Conservation (phyloP, 306 rosid genomes). For the Coriaria nepalensis region DNA sequence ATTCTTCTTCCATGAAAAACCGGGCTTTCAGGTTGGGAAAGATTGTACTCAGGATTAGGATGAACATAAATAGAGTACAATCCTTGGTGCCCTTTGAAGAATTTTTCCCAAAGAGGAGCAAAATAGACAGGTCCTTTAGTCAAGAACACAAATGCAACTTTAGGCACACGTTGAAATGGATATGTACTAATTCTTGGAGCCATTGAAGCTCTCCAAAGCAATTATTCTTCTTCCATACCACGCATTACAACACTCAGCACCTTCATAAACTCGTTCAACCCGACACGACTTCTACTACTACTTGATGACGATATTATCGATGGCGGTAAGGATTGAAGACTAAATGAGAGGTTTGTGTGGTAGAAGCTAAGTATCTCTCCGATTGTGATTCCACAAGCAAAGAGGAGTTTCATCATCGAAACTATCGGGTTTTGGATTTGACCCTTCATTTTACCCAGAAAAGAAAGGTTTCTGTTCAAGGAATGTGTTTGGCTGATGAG, state of each 20-base stretch:
- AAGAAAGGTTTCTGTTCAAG: no score
- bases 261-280: slow-evolving; percentile 36
- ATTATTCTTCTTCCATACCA: slow-evolving; percentile 56
- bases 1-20: slow-evolving; percentile 52
- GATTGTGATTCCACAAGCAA: slow-evolving; percentile 45
- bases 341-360: slow-evolving; percentile 2
- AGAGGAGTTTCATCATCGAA: slow-evolving; percentile 27
- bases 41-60: slow-evolving; percentile 63
- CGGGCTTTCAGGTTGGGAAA: slow-evolving; percentile 36
- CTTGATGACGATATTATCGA: neutral
- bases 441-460: slow-evolving; percentile 20
- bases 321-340: slow-evolving; percentile 3
- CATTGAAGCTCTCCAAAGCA: slow-evolving; percentile 84
- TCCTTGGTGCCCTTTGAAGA: slow-evolving; percentile 63
- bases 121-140: slow-evolving; percentile 54
- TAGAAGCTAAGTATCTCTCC: slow-evolving; percentile 38
- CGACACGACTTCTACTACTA: slow-evolving; percentile 17
- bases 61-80: slow-evolving; percentile 68
- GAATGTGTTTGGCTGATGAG: no score
- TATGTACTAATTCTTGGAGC: slow-evolving; percentile 26
- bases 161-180: slow-evolving; percentile 51
- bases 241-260: slow-evolving; percentile 31
- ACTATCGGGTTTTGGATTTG: slow-evolving; percentile 20
- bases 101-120: slow-evolving; percentile 75
- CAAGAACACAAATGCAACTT: slow-evolving; percentile 83